A percentile compares a stretch with the other conserved stretches of the same genome.
Evolutionary conservation across 1,139 yeast genomes (phyloP).

Genomic region (Kodamaea sp.): DNA sequence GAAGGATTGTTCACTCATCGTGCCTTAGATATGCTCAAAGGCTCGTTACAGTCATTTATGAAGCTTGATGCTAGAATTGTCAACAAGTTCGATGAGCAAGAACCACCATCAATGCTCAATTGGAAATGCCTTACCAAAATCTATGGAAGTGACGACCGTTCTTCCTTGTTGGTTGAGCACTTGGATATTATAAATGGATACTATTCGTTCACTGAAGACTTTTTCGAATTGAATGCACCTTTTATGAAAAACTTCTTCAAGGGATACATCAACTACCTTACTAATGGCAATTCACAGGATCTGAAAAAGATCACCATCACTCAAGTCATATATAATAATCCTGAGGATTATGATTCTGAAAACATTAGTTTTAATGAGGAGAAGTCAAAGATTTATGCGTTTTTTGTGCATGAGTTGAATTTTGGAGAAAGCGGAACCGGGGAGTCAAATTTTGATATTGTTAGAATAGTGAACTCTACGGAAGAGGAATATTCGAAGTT

Average conservation of each 20-base stretch:
- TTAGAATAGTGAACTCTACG: slow-evolving; percentile 9
- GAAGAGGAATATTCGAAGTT: slow-evolving; percentile 5
- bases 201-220: slow-evolving; percentile 15
- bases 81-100: slow-evolving; percentile 3
- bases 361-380: slow-evolving; percentile 13
- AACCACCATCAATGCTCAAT: slow-evolving; percentile 22
- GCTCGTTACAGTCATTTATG: slow-evolving; percentile 33
- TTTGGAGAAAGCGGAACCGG: slow-evolving; percentile 14
- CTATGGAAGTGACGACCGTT: slow-evolving; percentile 21
- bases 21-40: slow-evolving; percentile 25
- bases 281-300: slow-evolving; percentile 32
- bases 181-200: slow-evolving; percentile 42
- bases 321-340: slow-evolving; percentile 30
- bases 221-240: slow-evolving; percentile 37
- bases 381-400: slow-evolving; percentile 24
- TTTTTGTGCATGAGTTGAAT: slow-evolving; percentile 31
- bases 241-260: slow-evolving; percentile 42
- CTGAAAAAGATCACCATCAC: slow-evolving; percentile 28
- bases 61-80: slow-evolving; percentile 21
- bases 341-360: slow-evolving; percentile 9
- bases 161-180: slow-evolving; percentile 24
- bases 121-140: slow-evolving; percentile 40
- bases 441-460: slow-evolving; percentile 11
- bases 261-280: slow-evolving; percentile 39
- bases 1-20: slow-evolving; percentile 5